Base-by-base conservation (phyloP, 495 filamentous ascomycete species). In the Arthonia radiata region DNA sequence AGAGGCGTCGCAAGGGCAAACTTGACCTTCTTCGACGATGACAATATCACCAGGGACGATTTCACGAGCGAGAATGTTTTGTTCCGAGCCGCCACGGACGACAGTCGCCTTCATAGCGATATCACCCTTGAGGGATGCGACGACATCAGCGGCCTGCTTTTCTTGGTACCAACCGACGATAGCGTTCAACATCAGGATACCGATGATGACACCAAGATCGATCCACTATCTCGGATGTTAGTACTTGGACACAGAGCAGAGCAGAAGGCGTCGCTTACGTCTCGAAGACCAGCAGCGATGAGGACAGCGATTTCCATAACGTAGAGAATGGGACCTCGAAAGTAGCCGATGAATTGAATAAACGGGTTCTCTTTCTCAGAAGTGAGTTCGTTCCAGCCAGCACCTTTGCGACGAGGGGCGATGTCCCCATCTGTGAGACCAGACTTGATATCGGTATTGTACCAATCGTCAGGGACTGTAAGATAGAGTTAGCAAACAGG, bases 231-330 rank as follows among this genome's bases (percentile, higher is more conserved):
- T n/a, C n/a, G n/a, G n/a, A n/a, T n/a, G n/a, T n/a, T n/a, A n/a
- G n/a, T n/a, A n/a, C n/a, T n/a, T n/a, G n/a, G n/a, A n/a, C n/a
- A n/a, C n/a, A n/a, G n/a, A n/a, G n/a, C n/a, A n/a, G n/a, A n/a
- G n/a, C n/a, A n/a, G n/a, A n/a, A n/a, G n/a, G n/a, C n/a, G n/a
- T n/a, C n/a, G n/a, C n/a, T n/a, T n/a, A n/a, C n/a, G 43, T 78
- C 74, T 42, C 61, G 62, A 33, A 81, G 64, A 61, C 73, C 74
- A 41, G 71, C 71, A 43, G 75, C 70, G 34, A 82, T 50, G 15
- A 78, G 46, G 37, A 76, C 72, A 56, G 75, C 75, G 39, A 82
- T 40, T 65, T 82, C 72, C 75, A 82, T 80, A 43, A 78, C 73
- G 54, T 79, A 80, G 28, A 82, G 69, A 54, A 82, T 76, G 33